A percentile compares a stretch with the other conserved stretches of the same genome.
Conservation (phyloP, 2,329 filamentous ascomycete species). For the Apiospora hydei region DNA sequence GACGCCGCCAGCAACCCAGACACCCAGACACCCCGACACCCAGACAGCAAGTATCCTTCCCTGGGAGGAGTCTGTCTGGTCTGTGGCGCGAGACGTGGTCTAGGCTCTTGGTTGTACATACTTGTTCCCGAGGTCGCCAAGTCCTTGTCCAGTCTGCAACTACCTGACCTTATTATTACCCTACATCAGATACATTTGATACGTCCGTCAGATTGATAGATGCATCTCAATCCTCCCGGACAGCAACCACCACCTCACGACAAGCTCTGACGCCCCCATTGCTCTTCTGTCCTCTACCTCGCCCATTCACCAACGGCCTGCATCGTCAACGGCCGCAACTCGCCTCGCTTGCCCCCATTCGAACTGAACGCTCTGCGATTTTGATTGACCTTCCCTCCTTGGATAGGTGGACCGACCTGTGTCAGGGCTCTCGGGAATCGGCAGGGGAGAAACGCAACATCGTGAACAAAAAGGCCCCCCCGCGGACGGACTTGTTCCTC, state of each 20-base stretch:
- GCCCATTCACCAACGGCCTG: background rate
- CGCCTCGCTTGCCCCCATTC: constrained; percentile 17
- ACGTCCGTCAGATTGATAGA: constrained; percentile 17
- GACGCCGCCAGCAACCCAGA: background rate
- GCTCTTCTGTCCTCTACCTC: background rate
- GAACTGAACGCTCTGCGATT: background rate
- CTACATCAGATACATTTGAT: constrained; percentile 17
- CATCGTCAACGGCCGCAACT: constrained; percentile 16
- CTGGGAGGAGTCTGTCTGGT: background rate
- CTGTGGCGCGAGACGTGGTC: constrained; percentile 22
- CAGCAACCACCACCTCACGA: constrained; percentile 1
- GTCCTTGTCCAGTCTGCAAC: constrained; percentile 20
- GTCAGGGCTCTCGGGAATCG: constrained; percentile 15
- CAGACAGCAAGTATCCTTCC: background rate
- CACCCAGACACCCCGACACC: background rate
- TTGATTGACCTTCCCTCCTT: constrained; percentile 21
- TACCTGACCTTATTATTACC: constrained; percentile 18
- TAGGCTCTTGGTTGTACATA: constrained; percentile 22
- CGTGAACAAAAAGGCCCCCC: constrained; percentile 21
- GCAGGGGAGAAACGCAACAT: constrained; percentile 22
- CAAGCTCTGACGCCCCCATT: constrained; percentile 21
- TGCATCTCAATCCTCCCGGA: constrained; percentile 16
- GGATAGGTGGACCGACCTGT: constrained; percentile 21
- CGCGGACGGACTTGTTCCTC: constrained; percentile 1
- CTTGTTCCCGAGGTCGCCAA: constrained; percentile 24